phyloP scores from a whole-genome alignment of 2,329 filamentous ascomycete species.

The Aspergillus uvarum region DNA sequence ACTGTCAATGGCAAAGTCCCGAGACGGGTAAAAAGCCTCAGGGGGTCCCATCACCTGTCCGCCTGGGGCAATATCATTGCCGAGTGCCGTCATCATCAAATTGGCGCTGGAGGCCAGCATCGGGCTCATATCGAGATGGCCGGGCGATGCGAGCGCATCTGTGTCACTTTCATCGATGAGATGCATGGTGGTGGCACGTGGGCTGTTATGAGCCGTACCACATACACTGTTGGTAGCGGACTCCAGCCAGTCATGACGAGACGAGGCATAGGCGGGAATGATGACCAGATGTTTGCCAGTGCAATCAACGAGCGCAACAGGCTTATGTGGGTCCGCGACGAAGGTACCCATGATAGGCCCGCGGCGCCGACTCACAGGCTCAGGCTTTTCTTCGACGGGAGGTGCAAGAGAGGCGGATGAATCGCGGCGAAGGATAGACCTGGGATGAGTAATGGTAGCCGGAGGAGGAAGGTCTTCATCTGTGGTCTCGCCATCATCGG shows the following conservation, averaged over 20 bases:
- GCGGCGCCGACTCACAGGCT: slow-evolving; percentile 38
- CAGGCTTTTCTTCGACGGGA: slow-evolving; percentile 38
- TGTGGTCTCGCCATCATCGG: slow-evolving; percentile 61
- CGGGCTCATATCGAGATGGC: slow-evolving; percentile 46
- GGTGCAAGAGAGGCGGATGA: slow-evolving; percentile 47
- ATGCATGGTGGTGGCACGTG: slow-evolving; percentile 40
- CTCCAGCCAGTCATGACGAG: slow-evolving; percentile 48
- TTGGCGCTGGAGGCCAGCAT: slow-evolving; percentile 68
- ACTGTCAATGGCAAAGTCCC: slow-evolving; percentile 56
- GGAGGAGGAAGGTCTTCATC: slow-evolving; percentile 56
- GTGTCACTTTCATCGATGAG: slow-evolving; percentile 47
- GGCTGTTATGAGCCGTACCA: slow-evolving; percentile 46
- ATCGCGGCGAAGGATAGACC: slow-evolving; percentile 52
- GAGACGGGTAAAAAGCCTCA: slow-evolving; percentile 73
- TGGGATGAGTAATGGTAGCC: slow-evolving; percentile 49
- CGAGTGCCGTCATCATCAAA: slow-evolving; percentile 75
- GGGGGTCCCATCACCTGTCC: slow-evolving; percentile 69
- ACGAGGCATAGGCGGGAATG: slow-evolving; percentile 48
- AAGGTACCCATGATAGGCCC: slow-evolving; percentile 51
- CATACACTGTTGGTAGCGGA: slow-evolving; percentile 43
- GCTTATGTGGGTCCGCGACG: slow-evolving; percentile 49
- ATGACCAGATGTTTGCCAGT: slow-evolving; percentile 51
- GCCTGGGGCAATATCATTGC: slow-evolving; percentile 48
- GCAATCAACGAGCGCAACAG: slow-evolving; percentile 49
- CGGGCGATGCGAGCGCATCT: slow-evolving; percentile 42